These are phyloP conservation scores for Mercurialis annua DNA, from an alignment of 345 rosid genomes.

Conservation along the genomic window DNA sequence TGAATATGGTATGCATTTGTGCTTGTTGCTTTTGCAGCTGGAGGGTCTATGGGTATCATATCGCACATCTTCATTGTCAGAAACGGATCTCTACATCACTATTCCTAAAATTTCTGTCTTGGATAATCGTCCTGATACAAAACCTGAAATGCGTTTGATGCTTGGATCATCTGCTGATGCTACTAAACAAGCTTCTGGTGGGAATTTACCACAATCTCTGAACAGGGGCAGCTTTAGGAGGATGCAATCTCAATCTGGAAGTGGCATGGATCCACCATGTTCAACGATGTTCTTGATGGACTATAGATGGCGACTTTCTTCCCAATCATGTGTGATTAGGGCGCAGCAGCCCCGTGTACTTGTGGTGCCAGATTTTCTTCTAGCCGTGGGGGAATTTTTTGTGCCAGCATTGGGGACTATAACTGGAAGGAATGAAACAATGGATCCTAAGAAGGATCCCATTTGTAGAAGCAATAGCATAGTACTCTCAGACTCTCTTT, in stretches of 20 bases:
- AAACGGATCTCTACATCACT: conserved; percentile 88
- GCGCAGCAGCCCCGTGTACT: conserved; percentile 94
- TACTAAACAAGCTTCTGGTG: conserved; percentile 64
- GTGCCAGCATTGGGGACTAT: conserved; percentile 86
- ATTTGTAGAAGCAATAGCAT: conserved; percentile 62
- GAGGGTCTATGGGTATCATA: conserved; percentile 97
- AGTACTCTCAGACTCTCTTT: conserved; percentile 61
- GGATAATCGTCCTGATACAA: conserved; percentile 82
- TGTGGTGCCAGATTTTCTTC: conserved; percentile 96
- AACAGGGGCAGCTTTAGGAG: conserved; percentile 51
- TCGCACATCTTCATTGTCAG: conserved; percentile 82
- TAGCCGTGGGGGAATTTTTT: conserved; percentile 89
- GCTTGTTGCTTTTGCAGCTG: conserved; percentile 46
- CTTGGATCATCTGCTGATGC: conserved; percentile 94
- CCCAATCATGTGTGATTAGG: conserved; percentile 81
- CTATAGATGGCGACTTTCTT: conserved; percentile 83
- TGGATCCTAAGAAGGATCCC: conserved; percentile 94
- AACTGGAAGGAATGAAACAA: conserved; percentile 87
- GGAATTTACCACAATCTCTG: conserved; percentile 48
- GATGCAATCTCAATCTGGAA: conserved; percentile 41
- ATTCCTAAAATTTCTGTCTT: conserved; percentile 83
- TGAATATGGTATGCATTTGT: conserved; percentile 4
- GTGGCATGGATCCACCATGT: conserved; percentile 55
- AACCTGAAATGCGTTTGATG: conserved; percentile 98
- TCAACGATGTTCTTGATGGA: conserved; percentile 96